phyloP scores from a whole-genome alignment of 768 basidiomycete genomes.

The Termitomyces eurrhizus region DNA sequence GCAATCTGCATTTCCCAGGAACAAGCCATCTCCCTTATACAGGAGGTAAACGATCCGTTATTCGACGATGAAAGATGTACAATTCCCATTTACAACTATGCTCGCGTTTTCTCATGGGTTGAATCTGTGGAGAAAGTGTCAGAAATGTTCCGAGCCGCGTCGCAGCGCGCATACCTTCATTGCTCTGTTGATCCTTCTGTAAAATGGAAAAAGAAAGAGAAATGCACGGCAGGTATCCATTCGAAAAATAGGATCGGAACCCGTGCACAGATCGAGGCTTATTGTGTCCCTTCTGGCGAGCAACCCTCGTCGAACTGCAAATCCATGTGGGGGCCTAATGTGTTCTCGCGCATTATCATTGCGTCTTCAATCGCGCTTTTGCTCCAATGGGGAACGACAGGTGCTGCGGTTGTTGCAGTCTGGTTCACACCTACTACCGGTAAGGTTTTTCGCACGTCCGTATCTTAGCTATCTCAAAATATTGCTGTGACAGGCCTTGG shows the following conservation, averaged over 20 bases:
- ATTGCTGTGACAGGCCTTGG: constrained; percentile 22
- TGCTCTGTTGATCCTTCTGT: constrained; percentile 15
- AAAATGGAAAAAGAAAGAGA: constrained; percentile 17
- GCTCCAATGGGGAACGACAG: constrained; percentile 28
- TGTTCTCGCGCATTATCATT: constrained; percentile 20
- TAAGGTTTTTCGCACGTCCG: constrained; percentile 3
- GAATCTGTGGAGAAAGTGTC: constrained; percentile 22
- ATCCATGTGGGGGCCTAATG: constrained; percentile 13
- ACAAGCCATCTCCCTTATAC: constrained; percentile 18
- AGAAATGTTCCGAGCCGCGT: constrained; percentile 21
- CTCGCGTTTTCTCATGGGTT: constrained; percentile 26
- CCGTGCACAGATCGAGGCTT: constrained; percentile 15
- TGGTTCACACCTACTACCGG: constrained; percentile 25
- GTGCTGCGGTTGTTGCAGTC: constrained; percentile 21
- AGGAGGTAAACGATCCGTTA: constrained; percentile 9
- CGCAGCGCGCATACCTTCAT: constrained; percentile 15
- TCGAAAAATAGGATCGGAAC: constrained; percentile 18
- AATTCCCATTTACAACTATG: constrained; percentile 28
- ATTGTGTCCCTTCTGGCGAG: constrained; percentile 5
- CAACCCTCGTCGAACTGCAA: neutral
- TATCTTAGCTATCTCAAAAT: neutral
- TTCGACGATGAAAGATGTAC: constrained; percentile 20
- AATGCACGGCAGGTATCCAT: neutral
- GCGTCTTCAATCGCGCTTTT: constrained; percentile 19
- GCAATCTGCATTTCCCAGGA: constrained; percentile 9